Base-by-base conservation (phyloP, 305 asterid genomes). In the Vinca major region DNA sequence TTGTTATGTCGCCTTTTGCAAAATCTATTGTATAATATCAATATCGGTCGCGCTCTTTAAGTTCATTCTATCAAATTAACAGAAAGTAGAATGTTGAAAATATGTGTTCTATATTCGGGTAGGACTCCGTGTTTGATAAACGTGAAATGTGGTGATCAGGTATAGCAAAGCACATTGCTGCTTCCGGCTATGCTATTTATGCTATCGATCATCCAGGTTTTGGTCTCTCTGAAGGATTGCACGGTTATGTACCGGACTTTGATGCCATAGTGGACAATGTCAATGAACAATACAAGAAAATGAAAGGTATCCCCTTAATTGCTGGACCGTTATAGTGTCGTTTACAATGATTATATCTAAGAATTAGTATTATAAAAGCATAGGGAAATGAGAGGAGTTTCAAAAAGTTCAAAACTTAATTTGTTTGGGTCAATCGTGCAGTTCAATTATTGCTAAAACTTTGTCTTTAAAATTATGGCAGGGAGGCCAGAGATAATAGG, bases 161-260 rank as follows among this genome's bases (percentile, higher is more conserved):
- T 74, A 88, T 92, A 67, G 98, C 98, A 7, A 89, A 76, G 82
- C 81, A 88, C 76, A 89, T 92, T 68, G 96, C 97, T 75, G 79
- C 92, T 20, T 78, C 89, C 20, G 98, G 98, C 33, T 92, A 86
- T 74, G 98, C 89, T 16, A 91, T 92, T 17, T 89, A 89, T 66
- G 98, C 97, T 13, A 86, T 89, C 16, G 98, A 92, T 77, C 97
- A 92, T 79, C 98, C 98, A 0, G 98, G 98, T 36, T 92, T 92
- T 71, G 98, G 98, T 53, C 95, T 92, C 36, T 89, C 98, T 0
- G 96, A 90, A 71, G 98, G 97, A 67, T 79, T 92, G 74, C 98
- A 92, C 67, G 98, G 98, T 41, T 92, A 92, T 69, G 77, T 92
- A 68, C 91, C 95, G 7, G 80, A 85, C 54, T 89, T 92, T 52